phyloP scores from a whole-genome alignment of 768 basidiomycete species.

The Tricholoma saponaceum region DNA sequence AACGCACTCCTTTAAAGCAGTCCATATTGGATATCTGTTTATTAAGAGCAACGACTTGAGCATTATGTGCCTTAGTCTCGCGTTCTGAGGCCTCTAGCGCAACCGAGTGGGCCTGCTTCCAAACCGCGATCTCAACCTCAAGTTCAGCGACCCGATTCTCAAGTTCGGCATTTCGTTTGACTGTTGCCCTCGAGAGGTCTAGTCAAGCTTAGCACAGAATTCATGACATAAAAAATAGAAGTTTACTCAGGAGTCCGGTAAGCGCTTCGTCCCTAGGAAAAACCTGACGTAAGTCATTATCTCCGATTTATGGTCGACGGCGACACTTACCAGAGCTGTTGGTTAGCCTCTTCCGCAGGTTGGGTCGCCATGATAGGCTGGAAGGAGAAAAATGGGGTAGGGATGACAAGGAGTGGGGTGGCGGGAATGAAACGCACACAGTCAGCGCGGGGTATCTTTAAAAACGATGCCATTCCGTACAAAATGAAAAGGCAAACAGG shows the following conservation, averaged over 20 bases:
- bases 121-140: slow-evolving; percentile 63
- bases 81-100: slow-evolving; percentile 60
- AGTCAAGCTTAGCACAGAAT: slow-evolving; percentile 3
- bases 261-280: slow-evolving; percentile 62
- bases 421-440: slow-evolving; percentile 35
- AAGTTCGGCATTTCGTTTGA: slow-evolving; percentile 60
- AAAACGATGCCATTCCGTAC: slow-evolving; percentile 39
- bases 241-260: slow-evolving; percentile 53
- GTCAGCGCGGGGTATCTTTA: slow-evolving; percentile 40
- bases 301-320: slow-evolving; percentile 3
- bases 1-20: slow-evolving; percentile 38
- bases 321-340: slow-evolving; percentile 60
- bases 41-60: slow-evolving; percentile 61
- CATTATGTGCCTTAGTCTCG: slow-evolving; percentile 63
- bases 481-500: slow-evolving; percentile 48
- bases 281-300: slow-evolving; percentile 12
- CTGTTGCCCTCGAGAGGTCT: slow-evolving; percentile 63
- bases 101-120: slow-evolving; percentile 67
- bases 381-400: slow-evolving; percentile 25
- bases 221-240: slow-evolving; percentile 4
- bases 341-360: slow-evolving; percentile 54
- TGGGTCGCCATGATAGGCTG: slow-evolving; percentile 50
- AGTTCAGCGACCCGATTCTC: slow-evolving; percentile 64
- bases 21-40: slow-evolving; percentile 59
- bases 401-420: slow-evolving; percentile 24